A percentile compares a stretch with the other conserved stretches of the same genome.
Evolutionary conservation across 164 flowering plant genomes (phyloP).

Genomic region (Hamamelis virginiana): DNA sequence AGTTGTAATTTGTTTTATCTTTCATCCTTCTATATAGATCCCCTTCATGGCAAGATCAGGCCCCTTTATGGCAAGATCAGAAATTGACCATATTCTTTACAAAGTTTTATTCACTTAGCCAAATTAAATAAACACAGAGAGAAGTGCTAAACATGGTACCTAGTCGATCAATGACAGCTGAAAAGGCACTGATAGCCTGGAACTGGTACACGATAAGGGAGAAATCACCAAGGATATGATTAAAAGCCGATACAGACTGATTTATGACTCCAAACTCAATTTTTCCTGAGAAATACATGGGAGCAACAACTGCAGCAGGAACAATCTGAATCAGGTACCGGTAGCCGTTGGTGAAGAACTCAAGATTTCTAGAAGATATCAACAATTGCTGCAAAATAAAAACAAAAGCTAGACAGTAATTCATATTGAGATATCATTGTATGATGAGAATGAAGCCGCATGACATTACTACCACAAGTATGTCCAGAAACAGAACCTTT

Average conservation of each 20-base stretch:
- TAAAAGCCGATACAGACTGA: constrained; percentile 97
- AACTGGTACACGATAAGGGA: constrained; percentile 93
- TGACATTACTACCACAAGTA: background rate
- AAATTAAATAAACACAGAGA: background rate
- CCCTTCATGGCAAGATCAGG: background rate
- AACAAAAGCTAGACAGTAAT: constrained; percentile 8
- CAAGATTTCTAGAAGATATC: constrained; percentile 90
- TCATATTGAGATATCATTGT: background rate
- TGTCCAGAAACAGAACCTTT: background rate
- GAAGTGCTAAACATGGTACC: constrained; percentile 40
- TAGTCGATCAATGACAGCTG: constrained; percentile 91
- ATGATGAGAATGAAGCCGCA: background rate
- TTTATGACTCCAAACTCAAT: constrained; percentile 98
- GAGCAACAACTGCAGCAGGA: constrained; percentile 99
- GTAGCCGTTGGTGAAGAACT: constrained; percentile 94
- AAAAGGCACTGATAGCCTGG: constrained; percentile 95
- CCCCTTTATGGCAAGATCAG: background rate
- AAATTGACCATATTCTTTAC: background rate
- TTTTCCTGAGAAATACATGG: constrained; percentile 96
- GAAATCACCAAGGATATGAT: constrained; percentile 94
- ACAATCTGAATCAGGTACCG: constrained; percentile 97
- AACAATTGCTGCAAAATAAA: constrained; percentile 66
- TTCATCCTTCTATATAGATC: background rate
- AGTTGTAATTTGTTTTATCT: background rate
- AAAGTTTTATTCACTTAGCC: background rate